A percentile compares a stretch with the other conserved stretches of the same genome.
Evolutionary conservation across 495 filamentous ascomycete genomes (phyloP).

Genomic region (Hypoxylon fragiforme): DNA sequence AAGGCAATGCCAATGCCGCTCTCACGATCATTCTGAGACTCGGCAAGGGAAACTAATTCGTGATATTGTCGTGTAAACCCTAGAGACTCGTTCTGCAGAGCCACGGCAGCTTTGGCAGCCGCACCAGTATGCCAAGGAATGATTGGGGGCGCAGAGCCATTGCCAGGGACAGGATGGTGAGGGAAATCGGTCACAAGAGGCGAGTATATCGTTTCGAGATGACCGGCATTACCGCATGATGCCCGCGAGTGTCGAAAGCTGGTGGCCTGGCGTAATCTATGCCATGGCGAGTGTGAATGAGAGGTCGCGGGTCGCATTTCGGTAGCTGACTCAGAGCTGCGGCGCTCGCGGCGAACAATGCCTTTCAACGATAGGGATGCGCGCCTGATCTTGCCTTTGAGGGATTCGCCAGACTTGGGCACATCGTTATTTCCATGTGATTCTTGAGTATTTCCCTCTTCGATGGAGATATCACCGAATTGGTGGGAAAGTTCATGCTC

Average conservation of each 20-base stretch:
- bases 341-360: constrained; percentile 51
- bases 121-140: constrained; percentile 62
- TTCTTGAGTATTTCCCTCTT: constrained; percentile 14
- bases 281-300: constrained; percentile 53
- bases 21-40: constrained; percentile 63
- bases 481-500: constrained; percentile 22
- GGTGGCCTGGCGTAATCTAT: constrained; percentile 51
- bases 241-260: constrained; percentile 52
- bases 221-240: constrained; percentile 37
- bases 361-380: constrained; percentile 56
- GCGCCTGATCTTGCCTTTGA: constrained; percentile 53
- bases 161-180: constrained; percentile 50
- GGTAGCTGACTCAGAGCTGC: constrained; percentile 43
- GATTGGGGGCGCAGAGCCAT: constrained; percentile 52
- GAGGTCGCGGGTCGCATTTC: constrained; percentile 45
- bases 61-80: constrained; percentile 27
- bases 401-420: constrained; percentile 25
- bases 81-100: constrained; percentile 63
- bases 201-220: constrained; percentile 40
- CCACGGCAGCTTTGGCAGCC: constrained; percentile 71
- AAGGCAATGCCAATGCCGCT: constrained; percentile 82
- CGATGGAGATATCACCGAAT: constrained; percentile 30
- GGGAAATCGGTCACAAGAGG: constrained; percentile 42
- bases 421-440: constrained; percentile 12
- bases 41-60: constrained; percentile 37